These are phyloP conservation scores for Thielaviopsis ethacetica DNA, from an alignment of 2,329 filamentous ascomycete species.

Conservation along the genomic window DNA sequence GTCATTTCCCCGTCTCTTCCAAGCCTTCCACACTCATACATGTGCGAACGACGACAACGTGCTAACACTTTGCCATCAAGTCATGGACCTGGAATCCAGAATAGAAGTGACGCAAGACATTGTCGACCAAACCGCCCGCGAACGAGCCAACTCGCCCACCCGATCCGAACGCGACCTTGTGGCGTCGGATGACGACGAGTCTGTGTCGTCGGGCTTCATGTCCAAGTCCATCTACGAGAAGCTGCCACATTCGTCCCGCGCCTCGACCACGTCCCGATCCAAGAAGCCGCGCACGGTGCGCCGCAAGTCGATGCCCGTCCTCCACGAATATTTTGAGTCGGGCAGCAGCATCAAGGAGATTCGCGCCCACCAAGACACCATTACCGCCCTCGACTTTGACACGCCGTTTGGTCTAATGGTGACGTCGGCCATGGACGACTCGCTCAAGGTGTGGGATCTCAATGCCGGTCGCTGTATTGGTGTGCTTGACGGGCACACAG, in stretches of 20 bases:
- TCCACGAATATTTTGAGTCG: conserved; percentile 89
- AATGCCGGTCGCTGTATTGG: conserved; percentile 88
- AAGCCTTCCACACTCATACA: too few species aligned
- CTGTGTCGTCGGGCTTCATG: conserved; percentile 49
- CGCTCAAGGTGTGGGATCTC: conserved; percentile 89
- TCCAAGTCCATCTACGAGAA: conserved; percentile 96
- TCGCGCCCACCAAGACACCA: conserved; percentile 70
- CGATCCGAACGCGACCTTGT: conserved; percentile 38
- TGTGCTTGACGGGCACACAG: conserved; percentile 80
- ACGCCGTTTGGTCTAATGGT: conserved; percentile 94
- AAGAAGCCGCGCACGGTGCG: conserved; percentile 41
- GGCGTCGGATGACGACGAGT: conserved; percentile 31
- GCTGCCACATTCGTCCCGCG: conserved; percentile 41
- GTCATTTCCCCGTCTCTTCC: not conserved
- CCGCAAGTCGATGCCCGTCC: conserved; percentile 76
- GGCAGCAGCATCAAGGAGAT: conserved; percentile 80
- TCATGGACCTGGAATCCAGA: conserved; percentile 44
- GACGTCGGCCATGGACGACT: conserved; percentile 81
- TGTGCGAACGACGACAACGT: too few species aligned
- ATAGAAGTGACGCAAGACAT: conserved; percentile 45
- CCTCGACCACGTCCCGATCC: conserved; percentile 31
- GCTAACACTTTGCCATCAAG: conserved; percentile 21
- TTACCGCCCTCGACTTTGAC: conserved; percentile 90
- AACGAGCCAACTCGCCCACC: conserved; percentile 32
- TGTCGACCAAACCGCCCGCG: conserved; percentile 41